Conservation (phyloP, 805 yeast species). For the Kluyveromyces siamensis region DNA sequence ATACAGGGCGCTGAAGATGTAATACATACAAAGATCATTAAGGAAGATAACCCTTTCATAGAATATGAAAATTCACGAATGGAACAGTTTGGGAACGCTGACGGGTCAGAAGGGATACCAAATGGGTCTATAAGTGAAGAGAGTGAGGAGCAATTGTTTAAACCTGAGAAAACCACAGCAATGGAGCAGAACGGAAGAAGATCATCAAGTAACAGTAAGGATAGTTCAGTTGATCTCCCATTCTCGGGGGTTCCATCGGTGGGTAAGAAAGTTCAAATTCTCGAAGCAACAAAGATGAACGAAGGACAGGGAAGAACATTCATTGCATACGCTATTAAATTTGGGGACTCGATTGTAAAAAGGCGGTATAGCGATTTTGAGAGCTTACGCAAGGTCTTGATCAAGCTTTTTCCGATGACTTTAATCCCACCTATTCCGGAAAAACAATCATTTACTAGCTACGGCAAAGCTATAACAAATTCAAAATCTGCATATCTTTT, state of each 20-base stretch:
- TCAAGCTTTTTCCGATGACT: conserved; percentile 68
- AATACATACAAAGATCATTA: conserved; percentile 20
- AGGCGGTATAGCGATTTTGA: conserved; percentile 92
- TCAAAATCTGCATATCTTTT: conserved; percentile 20
- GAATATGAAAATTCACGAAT: conserved; percentile 4
- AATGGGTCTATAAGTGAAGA: neutral
- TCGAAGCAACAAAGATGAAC: conserved; percentile 24
- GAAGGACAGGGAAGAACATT: conserved; percentile 28
- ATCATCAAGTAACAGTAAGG: conserved; percentile 1
- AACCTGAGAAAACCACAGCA: neutral
- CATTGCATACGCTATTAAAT: conserved; percentile 69
- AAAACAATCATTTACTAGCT: conserved; percentile 41
- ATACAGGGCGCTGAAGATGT: conserved; percentile 2
- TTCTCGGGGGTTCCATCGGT: neutral
- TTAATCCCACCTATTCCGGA: conserved; percentile 94
- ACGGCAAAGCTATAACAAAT: conserved; percentile 24
- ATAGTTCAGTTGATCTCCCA: conserved; percentile 1
- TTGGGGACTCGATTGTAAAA: conserved; percentile 45
- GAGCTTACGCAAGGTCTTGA: conserved; percentile 57
- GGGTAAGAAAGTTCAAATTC: conserved; percentile 15
- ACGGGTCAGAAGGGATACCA: neutral
- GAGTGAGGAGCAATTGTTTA: neutral
- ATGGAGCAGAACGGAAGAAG: neutral
- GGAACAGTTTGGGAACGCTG: neutral
- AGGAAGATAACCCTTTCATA: conserved; percentile 25